Percentiles rank a stretch among this genome's conserved stretches.
Evolutionary conservation across 2,329 filamentous ascomycete genomes (phyloP).

Genomic region (Aureobasidium sp.): DNA sequence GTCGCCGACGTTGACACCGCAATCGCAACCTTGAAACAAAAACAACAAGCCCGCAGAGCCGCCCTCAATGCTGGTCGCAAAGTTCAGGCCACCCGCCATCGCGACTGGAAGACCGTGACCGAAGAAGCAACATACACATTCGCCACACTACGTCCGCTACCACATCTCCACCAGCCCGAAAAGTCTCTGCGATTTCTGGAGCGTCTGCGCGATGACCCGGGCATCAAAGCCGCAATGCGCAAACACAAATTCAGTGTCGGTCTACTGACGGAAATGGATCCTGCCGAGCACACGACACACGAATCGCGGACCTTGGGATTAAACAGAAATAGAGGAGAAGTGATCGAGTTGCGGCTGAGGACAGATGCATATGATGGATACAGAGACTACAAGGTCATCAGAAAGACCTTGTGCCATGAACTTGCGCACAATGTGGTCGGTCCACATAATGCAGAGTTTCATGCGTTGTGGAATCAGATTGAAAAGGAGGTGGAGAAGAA

Average conservation of each 20-base stretch:
- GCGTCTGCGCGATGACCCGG: constrained; percentile 71
- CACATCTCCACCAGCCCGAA: constrained; percentile 67
- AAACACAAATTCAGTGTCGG: constrained; percentile 78
- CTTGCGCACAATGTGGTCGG: constrained; percentile 84
- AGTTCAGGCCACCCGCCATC: constrained; percentile 26
- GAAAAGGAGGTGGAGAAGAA: constrained; percentile 74
- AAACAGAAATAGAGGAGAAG: constrained; percentile 80
- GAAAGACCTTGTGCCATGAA: constrained; percentile 90
- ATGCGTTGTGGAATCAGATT: constrained; percentile 79
- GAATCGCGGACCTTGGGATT: constrained; percentile 76
- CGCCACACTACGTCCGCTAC: constrained; percentile 63
- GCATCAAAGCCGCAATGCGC: constrained; percentile 75
- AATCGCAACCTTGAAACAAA: constrained; percentile 41
- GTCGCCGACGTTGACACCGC: constrained; percentile 48
- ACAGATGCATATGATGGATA: constrained; percentile 94
- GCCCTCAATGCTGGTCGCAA: constrained; percentile 33
- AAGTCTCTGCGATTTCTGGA: constrained; percentile 64
- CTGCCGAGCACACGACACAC: constrained; percentile 70
- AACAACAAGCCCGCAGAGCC: constrained; percentile 33
- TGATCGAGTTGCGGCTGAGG: constrained; percentile 81
- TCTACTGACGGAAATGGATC: constrained; percentile 92
- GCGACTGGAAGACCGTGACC: constrained; percentile 40
- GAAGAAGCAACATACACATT: constrained; percentile 74
- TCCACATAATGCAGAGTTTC: constrained; percentile 79
- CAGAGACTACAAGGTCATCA: constrained; percentile 82